A percentile compares a stretch with the other conserved stretches of the same genome.
These are phyloP conservation scores for Fusarium newnesense DNA, from an alignment of 2,329 filamentous ascomycete species.

Conservation along the genomic window DNA sequence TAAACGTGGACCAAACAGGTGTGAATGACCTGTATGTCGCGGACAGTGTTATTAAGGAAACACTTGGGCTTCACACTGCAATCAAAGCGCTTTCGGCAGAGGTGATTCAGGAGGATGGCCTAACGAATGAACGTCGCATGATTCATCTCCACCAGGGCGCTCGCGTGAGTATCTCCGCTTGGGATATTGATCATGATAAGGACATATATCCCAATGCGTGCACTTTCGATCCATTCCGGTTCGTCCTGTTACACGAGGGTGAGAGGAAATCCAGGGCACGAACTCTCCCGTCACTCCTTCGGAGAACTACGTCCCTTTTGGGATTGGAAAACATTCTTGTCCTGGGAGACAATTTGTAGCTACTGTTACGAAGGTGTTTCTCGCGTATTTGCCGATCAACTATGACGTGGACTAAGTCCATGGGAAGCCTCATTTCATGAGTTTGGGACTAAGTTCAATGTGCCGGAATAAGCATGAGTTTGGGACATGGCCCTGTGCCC, in stretches of 20 bases:
- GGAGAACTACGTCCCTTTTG: not conserved
- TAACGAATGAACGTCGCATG: fast-evolving
- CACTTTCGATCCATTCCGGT: not conserved
- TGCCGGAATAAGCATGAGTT: not conserved
- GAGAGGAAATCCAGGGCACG: fast-evolving
- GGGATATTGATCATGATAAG: not conserved
- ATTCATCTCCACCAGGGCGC: not conserved
- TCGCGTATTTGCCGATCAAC: not conserved
- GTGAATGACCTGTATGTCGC: not conserved
- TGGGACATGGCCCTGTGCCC: not conserved
- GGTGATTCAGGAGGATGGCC: not conserved
- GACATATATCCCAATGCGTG: not conserved
- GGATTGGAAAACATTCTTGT: not conserved
- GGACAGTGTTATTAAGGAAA: slow-evolving; percentile 4
- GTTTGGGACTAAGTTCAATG: too few species aligned
- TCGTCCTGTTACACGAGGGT: not conserved
- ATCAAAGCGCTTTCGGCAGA: not conserved
- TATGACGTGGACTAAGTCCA: not conserved
- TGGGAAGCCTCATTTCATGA: not conserved
- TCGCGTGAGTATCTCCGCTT: not conserved
- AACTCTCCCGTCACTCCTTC: not conserved
- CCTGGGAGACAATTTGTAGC: not conserved
- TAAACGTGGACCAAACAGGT: not conserved
- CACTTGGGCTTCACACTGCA: not conserved
- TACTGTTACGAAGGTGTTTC: not conserved